Evolutionary conservation across 140 eudicot species (phyloP), one percentile per base, ranked within the genome.

Genomic region (Erigeron philadelphicus): DNA sequence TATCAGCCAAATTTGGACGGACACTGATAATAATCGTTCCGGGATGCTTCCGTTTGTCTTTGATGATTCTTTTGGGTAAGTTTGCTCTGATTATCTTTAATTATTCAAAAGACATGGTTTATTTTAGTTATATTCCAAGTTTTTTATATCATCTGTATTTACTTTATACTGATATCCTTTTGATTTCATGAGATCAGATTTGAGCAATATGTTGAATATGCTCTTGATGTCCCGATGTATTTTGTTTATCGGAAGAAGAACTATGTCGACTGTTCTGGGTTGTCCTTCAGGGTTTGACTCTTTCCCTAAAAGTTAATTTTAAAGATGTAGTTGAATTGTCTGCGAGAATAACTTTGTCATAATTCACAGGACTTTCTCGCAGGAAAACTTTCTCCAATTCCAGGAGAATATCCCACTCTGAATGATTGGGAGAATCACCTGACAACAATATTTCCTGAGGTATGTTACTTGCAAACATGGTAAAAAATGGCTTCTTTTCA

Each of bases 1-100:
- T 40, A 6, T 61, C 94, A 93, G 97, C 79, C 97, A 93, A 78
- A 85, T 89, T 61, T 93, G 98, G 98, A 88, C 98, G 4, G 95
- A 89, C 68, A 93, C 96, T 5, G 98, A 93, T 72, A 93, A 93
- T 18, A 76, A 87, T 63, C 95, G 97, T 50, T 73, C 94, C 67
- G 99, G 97, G 72, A 93, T 93, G 99, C 95, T 93, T 80, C 99
- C 99, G 0, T 93, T 93, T 75, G 99, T 93, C 5, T 93, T 93
- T 64, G 97, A 85, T 35, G 95, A 93, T 74, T 86, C 97, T 69
- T 93, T 93, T 62, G 95, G 97, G 97, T 85, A 84, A 72, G 79
- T 71, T 71, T 44, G 10, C 23, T 58, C 16, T 40, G 12, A 18
- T 40, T 21, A 44, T 38, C 43, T 59, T 21, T 46, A 8, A 9